phyloP scores from a whole-genome alignment of 2,329 filamentous ascomycete species.

The Botryosphaeria dothidea region DNA sequence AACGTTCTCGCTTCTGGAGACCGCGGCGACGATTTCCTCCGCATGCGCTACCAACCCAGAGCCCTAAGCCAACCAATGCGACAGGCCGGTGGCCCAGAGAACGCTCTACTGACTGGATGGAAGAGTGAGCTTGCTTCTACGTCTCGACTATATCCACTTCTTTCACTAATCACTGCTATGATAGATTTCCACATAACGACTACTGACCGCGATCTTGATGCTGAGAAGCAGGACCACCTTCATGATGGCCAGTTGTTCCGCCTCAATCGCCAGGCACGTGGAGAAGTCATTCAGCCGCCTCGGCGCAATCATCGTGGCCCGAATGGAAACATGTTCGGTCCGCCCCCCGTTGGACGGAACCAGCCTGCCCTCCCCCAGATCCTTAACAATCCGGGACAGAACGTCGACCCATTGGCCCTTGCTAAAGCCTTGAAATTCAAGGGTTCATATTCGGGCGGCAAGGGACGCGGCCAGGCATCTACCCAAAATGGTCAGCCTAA shows the following conservation, averaged over 20 bases:
- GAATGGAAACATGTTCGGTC: not conserved
- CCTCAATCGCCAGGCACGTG: constrained; percentile 13
- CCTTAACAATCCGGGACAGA: not conserved
- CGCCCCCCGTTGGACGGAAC: not conserved
- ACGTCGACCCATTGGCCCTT: not conserved
- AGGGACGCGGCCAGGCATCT: not conserved
- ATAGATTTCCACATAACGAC: constrained; percentile 5
- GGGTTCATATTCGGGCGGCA: not conserved
- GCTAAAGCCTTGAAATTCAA: constrained; percentile 7
- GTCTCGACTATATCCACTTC: too few relatives aligned
- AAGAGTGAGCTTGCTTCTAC: not conserved
- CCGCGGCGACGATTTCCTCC: not conserved
- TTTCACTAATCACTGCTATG: too few relatives aligned
- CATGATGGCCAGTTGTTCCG: constrained; percentile 15
- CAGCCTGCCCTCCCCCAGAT: not conserved
- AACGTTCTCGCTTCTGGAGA: not conserved
- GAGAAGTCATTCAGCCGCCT: not conserved
- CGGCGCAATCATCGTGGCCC: not conserved
- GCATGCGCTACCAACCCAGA: not conserved
- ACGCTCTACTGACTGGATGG: not conserved
- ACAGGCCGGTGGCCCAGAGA: not conserved
- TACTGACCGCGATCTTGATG: constrained; percentile 5
- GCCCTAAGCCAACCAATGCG: not conserved
- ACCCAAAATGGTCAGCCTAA: not conserved
- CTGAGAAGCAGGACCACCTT: not conserved